phyloP scores from a whole-genome alignment of 495 filamentous ascomycete species.

The Penicillium coprophilum region DNA sequence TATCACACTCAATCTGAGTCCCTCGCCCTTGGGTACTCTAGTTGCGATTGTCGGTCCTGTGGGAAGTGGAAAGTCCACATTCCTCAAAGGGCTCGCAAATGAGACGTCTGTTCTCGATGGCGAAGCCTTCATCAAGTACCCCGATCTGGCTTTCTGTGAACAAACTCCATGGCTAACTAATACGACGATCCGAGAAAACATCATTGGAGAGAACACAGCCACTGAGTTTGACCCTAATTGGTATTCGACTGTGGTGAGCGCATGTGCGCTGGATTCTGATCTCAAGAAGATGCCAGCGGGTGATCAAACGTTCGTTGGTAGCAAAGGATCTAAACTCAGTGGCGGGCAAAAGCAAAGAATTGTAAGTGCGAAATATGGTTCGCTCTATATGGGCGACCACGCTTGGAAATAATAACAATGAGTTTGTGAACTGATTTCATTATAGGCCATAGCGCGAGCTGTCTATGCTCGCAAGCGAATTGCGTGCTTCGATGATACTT shows the following conservation, averaged over 20 bases:
- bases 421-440: neutral
- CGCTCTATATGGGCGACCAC: neutral
- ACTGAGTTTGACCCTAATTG: conserved; percentile 35
- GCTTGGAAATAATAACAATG: neutral
- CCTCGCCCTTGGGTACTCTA: conserved; percentile 12
- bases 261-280: conserved; percentile 39
- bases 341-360: conserved; percentile 45
- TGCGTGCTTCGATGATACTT: conserved; percentile 50
- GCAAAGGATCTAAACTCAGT: conserved; percentile 37
- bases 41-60: conserved; percentile 41
- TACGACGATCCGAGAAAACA: conserved; percentile 39
- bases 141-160: conserved; percentile 42
- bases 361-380: conserved; percentile 10
- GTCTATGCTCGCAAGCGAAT: conserved; percentile 45
- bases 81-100: conserved; percentile 33
- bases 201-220: conserved; percentile 23
- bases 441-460: conserved; percentile 42
- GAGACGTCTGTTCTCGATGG: conserved; percentile 20
- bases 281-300: conserved; percentile 36
- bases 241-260: conserved; percentile 41
- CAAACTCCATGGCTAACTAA: conserved; percentile 44
- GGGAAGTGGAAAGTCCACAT: conserved; percentile 43
- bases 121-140: conserved; percentile 15
- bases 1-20: conserved; percentile 9
- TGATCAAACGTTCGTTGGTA: conserved; percentile 35